Evolutionary conservation across 176 grass and related monocot genomes (phyloP).

Genomic region (Bromus sterilis): DNA sequence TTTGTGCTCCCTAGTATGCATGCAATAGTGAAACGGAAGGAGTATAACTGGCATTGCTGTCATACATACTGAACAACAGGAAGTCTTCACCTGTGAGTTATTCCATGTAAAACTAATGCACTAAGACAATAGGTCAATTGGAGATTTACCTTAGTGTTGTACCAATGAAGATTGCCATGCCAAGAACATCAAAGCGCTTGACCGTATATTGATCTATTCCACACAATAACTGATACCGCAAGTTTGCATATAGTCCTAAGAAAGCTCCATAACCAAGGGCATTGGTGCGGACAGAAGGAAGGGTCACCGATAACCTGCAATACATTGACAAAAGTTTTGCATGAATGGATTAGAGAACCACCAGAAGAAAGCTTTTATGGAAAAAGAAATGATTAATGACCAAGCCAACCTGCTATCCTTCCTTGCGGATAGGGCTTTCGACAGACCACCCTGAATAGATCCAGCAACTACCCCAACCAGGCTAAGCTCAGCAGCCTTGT

Average conservation of each 20-base stretch:
- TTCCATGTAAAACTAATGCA: constrained; percentile 1
- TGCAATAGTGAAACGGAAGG: not conserved
- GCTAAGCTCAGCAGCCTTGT: constrained; percentile 84
- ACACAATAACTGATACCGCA: constrained; percentile 79
- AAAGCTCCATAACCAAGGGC: constrained; percentile 93
- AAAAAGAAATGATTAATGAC: not conserved
- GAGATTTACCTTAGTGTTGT: constrained; percentile 65
- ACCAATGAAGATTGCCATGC: constrained; percentile 77
- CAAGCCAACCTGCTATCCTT: constrained; percentile 57
- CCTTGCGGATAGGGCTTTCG: constrained; percentile 56
- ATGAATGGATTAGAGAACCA: constrained; percentile 6
- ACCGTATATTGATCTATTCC: constrained; percentile 70
- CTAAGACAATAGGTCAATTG: not conserved
- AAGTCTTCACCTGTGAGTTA: not conserved
- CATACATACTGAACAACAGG: not conserved
- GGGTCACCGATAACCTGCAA: constrained; percentile 66
- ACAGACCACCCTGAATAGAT: constrained; percentile 63
- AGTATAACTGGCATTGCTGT: not conserved
- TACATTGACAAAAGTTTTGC: not conserved
- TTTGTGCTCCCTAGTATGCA: not conserved
- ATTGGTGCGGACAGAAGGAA: constrained; percentile 72
- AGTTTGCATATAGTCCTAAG: constrained; percentile 87
- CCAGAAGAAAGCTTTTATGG: constrained; percentile 15
- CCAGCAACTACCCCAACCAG: constrained; percentile 71
- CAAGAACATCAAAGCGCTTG: constrained; percentile 90